These are phyloP conservation scores for Pyronema omphalodes DNA, from an alignment of 495 filamentous ascomycete genomes.

Conservation along the genomic window DNA sequence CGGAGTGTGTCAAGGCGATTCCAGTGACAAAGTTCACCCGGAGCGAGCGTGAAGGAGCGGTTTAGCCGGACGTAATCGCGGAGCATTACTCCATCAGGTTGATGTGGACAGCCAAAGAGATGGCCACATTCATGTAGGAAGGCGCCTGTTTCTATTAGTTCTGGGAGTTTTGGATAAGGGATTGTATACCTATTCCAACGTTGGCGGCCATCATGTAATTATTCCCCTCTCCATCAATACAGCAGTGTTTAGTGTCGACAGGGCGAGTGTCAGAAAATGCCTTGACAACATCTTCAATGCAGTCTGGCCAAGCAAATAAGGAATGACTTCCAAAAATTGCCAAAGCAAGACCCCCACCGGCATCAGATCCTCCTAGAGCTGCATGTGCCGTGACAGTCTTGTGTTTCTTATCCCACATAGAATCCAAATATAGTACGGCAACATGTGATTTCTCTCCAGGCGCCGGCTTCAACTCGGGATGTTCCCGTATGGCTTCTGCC, in stretches of 20 bases:
- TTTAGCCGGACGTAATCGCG: constrained; percentile 69
- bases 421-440: constrained; percentile 62
- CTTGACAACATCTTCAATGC: constrained; percentile 67
- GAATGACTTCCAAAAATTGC: constrained; percentile 81
- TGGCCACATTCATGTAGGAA: constrained; percentile 81
- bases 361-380: constrained; percentile 47
- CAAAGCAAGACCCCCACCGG: constrained; percentile 48
- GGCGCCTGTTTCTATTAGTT: constrained; percentile 30
- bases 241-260: constrained; percentile 62
- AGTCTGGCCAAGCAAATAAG: constrained; percentile 69
- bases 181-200: constrained; percentile 46
- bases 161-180: background rate
- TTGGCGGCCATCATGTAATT: constrained; percentile 86
- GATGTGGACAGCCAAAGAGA: constrained; percentile 71
- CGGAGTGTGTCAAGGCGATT: constrained; percentile 69
- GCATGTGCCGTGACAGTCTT: constrained; percentile 65
- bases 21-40: constrained; percentile 75
- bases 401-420: constrained; percentile 60
- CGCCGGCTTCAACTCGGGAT: constrained; percentile 43
- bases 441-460: constrained; percentile 71
- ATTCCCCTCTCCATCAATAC: constrained; percentile 61
- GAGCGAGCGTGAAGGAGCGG: constrained; percentile 58
- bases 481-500: constrained; percentile 48
- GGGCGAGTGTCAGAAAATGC: constrained; percentile 76
- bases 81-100: constrained; percentile 72